Evolutionary conservation across 176 grass and related monocot species (phyloP).

Genomic region (Eremochloa ophiuroides): DNA sequence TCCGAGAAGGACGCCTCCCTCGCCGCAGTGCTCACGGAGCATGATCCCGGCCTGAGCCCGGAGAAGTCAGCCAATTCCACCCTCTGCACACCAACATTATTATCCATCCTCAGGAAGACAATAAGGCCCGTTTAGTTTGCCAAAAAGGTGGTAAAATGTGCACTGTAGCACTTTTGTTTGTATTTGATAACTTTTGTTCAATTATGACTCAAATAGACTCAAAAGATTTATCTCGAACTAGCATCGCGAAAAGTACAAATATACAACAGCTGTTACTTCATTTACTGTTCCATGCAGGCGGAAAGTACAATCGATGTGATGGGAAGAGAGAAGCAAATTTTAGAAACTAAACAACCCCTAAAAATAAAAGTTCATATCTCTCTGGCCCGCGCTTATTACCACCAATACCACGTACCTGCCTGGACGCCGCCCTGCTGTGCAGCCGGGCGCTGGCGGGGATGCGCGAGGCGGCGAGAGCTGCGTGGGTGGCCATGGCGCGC

Average conservation of each 20-base stretch:
- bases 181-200: too few species aligned
- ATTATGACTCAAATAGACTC: too few species aligned
- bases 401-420: conserved; percentile 31
- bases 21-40: conserved; percentile 41
- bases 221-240: too few species aligned
- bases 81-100: conserved; percentile 48
- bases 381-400: not conserved
- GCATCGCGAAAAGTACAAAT: too few species aligned
- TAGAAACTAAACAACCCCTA: too few species aligned
- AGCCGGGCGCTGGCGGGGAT: conserved; percentile 58
- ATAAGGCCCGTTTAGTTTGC: too few species aligned
- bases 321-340: too few species aligned
- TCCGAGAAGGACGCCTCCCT: conserved; percentile 69
- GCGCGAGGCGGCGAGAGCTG: conserved; percentile 79
- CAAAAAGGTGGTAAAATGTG: too few species aligned
- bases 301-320: too few species aligned
- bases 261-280: too few species aligned
- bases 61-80: conserved; percentile 71
- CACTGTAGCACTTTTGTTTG: too few species aligned
- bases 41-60: conserved; percentile 57
- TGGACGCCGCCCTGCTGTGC: conserved; percentile 49
- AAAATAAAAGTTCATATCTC: not conserved
- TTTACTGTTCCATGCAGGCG: too few species aligned
- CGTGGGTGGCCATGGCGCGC: conserved; percentile 79
- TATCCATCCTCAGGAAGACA: not conserved